Evolutionary conservation across 1,284 basidiomycete species (phyloP), one percentile per base, ranked within the genome.

Genomic region (Trametes polyzona): DNA sequence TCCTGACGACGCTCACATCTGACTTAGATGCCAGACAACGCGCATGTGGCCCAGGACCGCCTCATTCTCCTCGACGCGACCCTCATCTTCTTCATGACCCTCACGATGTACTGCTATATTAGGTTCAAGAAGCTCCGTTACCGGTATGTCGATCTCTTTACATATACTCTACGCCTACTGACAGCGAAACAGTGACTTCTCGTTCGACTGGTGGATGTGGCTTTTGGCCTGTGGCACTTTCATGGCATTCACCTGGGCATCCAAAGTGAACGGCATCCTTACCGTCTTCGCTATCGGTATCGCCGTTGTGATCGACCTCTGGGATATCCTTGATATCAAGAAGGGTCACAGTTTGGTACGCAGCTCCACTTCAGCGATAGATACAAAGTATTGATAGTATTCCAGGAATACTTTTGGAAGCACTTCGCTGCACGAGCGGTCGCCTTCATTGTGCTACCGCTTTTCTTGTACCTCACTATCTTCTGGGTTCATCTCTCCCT

Each of bases 211-310:
- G 97, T 99, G 96, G 95, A 82, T 83, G 43, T 99, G 97, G 97
- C 81, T 99, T 41, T 72, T 92, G 35, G 82, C 90, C 1, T 98
- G 97, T 1, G 97, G 97, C 32, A 81, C 92, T 46, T 94, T 91
- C 71, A 92, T 99, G 81, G 95, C 95, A 29, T 92, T 95, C 71
- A 95, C 96, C 2, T 92, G 98, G 81, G 95, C 93, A 17, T 97
- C 96, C 73, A 99, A 99, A 77, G 96, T 99, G 78, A 98, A 98
- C 66, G 97, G 97, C 47, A 81, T 99, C 53, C 82, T 99, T 61
- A 96, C 95, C 1, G 98, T 99, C 59, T 64, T 88, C 43, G 88
- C 93, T 17, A 87, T 99, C 63, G 97, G 97, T 1, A 80, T 90
- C 35, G 96, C 96, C 4, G 97, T 99, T 39, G 73, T 92, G 24